Evolutionary conservation across 805 yeast species (phyloP).

Genomic region (Metschnikowia amazonensis): DNA sequence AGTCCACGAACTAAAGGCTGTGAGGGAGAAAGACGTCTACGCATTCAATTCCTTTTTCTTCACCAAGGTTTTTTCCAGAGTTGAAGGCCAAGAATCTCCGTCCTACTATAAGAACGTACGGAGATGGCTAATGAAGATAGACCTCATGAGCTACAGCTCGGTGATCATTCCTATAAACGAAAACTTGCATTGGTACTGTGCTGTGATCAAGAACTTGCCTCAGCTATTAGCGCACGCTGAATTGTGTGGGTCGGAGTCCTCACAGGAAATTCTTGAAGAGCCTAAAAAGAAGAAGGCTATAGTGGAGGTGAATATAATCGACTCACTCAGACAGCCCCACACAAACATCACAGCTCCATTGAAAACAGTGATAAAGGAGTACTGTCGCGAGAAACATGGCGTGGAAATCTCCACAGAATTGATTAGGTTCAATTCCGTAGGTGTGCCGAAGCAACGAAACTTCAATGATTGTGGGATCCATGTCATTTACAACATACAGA

Average conservation of each 20-base stretch:
- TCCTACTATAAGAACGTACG: slow-evolving; percentile 59
- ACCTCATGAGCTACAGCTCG: slow-evolving; percentile 51
- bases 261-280: not conserved
- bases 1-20: slow-evolving; percentile 19
- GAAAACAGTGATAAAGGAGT: slow-evolving; percentile 56
- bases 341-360: slow-evolving; percentile 49
- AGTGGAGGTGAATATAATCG: slow-evolving; percentile 58
- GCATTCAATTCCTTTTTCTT: slow-evolving; percentile 83
- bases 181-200: slow-evolving; percentile 82
- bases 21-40: slow-evolving; percentile 40
- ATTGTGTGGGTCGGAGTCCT: not conserved
- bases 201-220: slow-evolving; percentile 59
- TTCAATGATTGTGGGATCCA: slow-evolving; percentile 94
- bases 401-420: slow-evolving; percentile 43
- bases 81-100: slow-evolving; percentile 19
- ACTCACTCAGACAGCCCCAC: slow-evolving; percentile 67
- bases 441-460: slow-evolving; percentile 81
- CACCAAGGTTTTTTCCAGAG: slow-evolving; percentile 49
- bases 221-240: slow-evolving; percentile 17
- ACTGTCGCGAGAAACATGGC: slow-evolving; percentile 62
- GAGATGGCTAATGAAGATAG: slow-evolving; percentile 74
- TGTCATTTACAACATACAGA: slow-evolving; percentile 68
- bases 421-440: slow-evolving; percentile 47
- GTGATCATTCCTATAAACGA: slow-evolving; percentile 81
- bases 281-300: slow-evolving; percentile 5